A percentile compares a stretch with the other conserved stretches of the same genome.
Evolutionary conservation across 345 rosid species (phyloP).

Genomic region (Hibiscus mutabilis): DNA sequence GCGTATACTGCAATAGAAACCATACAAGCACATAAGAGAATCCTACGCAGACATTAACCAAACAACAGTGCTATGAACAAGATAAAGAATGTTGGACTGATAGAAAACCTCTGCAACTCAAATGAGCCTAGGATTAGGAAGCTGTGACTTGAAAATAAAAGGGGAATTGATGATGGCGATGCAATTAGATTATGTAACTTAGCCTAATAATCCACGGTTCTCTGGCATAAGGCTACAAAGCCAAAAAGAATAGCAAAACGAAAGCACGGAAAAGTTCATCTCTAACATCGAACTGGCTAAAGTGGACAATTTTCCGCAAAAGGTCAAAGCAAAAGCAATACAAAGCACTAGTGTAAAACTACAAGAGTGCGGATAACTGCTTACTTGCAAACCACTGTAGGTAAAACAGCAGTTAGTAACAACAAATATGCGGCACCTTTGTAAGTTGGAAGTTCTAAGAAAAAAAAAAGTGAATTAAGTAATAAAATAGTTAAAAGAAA

Average conservation of each 20-base stretch:
- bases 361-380: conserved; percentile 15
- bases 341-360: neutral
- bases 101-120: neutral
- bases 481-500: neutral
- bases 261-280: neutral
- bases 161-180: neutral
- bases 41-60: conserved; percentile 9
- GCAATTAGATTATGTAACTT: neutral
- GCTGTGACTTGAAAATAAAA: neutral
- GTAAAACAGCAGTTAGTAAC: conserved; percentile 70
- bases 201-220: neutral
- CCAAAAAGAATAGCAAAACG: neutral
- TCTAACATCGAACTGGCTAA: neutral
- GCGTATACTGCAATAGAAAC: conserved; percentile 42
- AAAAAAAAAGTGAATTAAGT: neutral
- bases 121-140: neutral
- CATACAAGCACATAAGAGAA: neutral
- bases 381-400: conserved; percentile 81
- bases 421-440: conserved; percentile 50
- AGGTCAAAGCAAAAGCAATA: neutral
- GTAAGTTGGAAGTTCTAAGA: conserved; percentile 53
- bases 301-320: neutral
- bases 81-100: neutral
- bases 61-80: neutral
- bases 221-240: neutral